Conservation (phyloP, 1,284 basidiomycete species). For the Rhizoctonia solani region DNA sequence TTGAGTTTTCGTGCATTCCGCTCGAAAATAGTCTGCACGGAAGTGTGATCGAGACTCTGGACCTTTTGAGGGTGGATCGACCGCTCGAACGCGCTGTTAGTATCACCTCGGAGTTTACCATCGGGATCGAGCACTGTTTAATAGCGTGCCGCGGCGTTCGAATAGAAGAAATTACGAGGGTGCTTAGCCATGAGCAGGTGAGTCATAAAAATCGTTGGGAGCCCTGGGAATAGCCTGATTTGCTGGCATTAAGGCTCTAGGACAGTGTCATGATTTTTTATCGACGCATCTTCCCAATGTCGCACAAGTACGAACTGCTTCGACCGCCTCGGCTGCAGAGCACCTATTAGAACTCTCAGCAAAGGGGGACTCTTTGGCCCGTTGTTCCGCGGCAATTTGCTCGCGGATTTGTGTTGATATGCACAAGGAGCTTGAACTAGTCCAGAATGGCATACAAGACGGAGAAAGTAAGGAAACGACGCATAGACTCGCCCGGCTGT, state of each 20-base stretch:
- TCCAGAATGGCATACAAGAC: slow-evolving; percentile 38
- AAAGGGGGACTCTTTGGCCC: slow-evolving; percentile 2
- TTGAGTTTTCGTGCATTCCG: slow-evolving; percentile 37
- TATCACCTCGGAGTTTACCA: slow-evolving; percentile 35
- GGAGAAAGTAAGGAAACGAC: slow-evolving; percentile 32
- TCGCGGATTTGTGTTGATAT: slow-evolving; percentile 37
- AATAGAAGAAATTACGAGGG: slow-evolving; percentile 32
- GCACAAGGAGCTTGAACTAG: slow-evolving; percentile 33
- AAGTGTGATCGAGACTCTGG: slow-evolving; percentile 39
- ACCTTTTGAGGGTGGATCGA: slow-evolving; percentile 34
- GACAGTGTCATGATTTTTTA: slow-evolving; percentile 38
- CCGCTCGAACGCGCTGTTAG: slow-evolving; percentile 19
- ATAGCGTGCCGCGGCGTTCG: slow-evolving; percentile 34
- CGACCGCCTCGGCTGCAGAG: slow-evolving; percentile 40
- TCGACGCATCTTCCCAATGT: slow-evolving; percentile 31
- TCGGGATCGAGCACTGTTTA: slow-evolving; percentile 38
- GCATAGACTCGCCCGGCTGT: neutral
- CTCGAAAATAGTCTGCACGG: slow-evolving; percentile 39
- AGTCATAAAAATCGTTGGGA: neutral
- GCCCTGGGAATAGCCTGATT: neutral
- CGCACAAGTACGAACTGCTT: slow-evolving; percentile 27
- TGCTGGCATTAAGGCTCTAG: slow-evolving; percentile 35
- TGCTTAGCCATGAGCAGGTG: slow-evolving; percentile 40
- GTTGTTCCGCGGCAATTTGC: slow-evolving; percentile 37
- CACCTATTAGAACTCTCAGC: slow-evolving; percentile 22